Evolutionary conservation across 768 basidiomycete species (phyloP).

Genomic region (Phlebiopsis flavidoalba): DNA sequence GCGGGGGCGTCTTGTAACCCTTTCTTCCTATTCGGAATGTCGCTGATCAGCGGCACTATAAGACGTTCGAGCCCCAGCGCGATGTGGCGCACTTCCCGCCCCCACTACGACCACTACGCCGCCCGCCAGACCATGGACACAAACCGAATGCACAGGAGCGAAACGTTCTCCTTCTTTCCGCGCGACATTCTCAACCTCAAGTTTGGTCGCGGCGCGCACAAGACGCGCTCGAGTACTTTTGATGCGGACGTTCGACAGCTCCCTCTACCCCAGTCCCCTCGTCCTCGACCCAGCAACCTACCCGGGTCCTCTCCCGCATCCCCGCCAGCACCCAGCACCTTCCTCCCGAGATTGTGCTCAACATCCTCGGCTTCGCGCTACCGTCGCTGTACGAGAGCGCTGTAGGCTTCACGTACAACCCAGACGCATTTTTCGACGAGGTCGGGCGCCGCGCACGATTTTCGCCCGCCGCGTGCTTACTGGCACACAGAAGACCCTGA

Average conservation of each 20-base stretch:
- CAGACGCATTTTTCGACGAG: slow-evolving; percentile 4
- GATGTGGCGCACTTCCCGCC: background rate
- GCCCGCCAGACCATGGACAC: slow-evolving; percentile 6
- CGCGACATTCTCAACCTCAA: slow-evolving; percentile 4
- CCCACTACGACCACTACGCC: background rate
- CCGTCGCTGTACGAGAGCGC: slow-evolving; percentile 9
- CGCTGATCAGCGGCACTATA: background rate
- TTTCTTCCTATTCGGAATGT: background rate
- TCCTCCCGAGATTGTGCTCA: slow-evolving; percentile 9
- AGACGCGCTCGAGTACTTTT: background rate
- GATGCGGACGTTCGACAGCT: background rate
- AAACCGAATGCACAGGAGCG: background rate
- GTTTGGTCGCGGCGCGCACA: background rate
- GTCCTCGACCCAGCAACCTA: background rate
- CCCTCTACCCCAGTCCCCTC: slow-evolving; percentile 12
- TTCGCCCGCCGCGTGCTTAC: slow-evolving; percentile 2
- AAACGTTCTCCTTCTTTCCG: background rate
- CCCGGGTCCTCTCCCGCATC: slow-evolving; percentile 9
- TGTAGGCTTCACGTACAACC: background rate
- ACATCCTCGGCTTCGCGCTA: slow-evolving; percentile 10
- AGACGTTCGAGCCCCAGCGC: background rate
- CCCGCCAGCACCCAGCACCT: slow-evolving; percentile 12
- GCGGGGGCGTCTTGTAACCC: background rate
- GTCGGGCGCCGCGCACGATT: slow-evolving; percentile 1
- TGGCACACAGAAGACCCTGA: slow-evolving; percentile 2